Conservation (phyloP, 2,329 filamentous ascomycete species). For the Verticillium zaregamsianum region DNA sequence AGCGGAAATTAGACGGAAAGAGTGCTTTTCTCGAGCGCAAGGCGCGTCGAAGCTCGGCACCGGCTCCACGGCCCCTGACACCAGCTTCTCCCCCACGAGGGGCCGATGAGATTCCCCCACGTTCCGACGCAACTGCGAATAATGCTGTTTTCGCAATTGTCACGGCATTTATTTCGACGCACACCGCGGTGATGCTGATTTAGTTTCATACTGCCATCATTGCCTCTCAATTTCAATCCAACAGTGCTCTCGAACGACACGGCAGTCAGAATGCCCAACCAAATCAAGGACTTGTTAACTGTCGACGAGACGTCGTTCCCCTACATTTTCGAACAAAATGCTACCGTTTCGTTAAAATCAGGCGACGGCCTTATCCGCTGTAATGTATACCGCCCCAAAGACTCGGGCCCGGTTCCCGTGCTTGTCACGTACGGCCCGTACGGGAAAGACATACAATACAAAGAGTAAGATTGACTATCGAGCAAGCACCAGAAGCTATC, state of each 20-base stretch:
- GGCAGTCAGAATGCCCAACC: constrained; percentile 20
- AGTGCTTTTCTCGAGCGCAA: no score
- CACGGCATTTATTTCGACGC: no score
- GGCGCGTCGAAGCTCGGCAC: no score
- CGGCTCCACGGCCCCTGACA: no score
- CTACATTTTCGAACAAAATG: constrained; percentile 39
- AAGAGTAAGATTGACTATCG: constrained; percentile 29
- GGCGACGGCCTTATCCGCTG: constrained; percentile 26
- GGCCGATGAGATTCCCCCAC: neutral
- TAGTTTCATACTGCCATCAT: no score
- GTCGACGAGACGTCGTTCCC: constrained; percentile 23
- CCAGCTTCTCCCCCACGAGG: no score
- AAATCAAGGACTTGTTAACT: constrained; percentile 21
- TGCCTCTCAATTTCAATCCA: no score
- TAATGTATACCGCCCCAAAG: constrained; percentile 33
- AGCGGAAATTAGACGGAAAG: no score
- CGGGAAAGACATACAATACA: constrained; percentile 67
- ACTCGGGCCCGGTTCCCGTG: constrained; percentile 41
- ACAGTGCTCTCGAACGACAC: no score
- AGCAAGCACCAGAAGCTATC: no score
- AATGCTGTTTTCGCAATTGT: no score
- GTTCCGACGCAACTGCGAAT: neutral
- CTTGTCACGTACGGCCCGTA: constrained; percentile 71
- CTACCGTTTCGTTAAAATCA: constrained; percentile 24
- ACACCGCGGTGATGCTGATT: no score